phyloP scores from a whole-genome alignment of 1,284 basidiomycete genomes.

The Agaricales sp. region DNA sequence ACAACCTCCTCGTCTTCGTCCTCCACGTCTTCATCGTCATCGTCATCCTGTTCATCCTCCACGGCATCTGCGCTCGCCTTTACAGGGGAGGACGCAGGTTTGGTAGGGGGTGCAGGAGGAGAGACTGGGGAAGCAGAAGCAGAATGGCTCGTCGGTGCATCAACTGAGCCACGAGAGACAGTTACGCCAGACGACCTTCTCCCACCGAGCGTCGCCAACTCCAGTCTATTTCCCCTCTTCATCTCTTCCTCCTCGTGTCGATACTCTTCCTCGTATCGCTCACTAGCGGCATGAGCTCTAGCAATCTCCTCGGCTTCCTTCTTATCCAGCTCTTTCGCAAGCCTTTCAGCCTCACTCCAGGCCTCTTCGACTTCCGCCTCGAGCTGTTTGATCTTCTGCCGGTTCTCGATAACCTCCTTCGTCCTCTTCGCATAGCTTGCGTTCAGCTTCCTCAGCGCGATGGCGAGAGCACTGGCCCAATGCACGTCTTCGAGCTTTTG shows the following conservation, averaged over 20 bases:
- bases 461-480: slow-evolving; percentile 59
- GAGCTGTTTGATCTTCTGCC: slow-evolving; percentile 38
- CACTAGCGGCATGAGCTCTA: neutral
- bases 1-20: neutral
- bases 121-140: neutral
- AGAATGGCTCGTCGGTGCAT: neutral
- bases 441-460: slow-evolving; percentile 71
- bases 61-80: neutral
- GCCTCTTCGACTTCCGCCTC: slow-evolving; percentile 71
- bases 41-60: neutral
- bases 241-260: neutral
- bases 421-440: slow-evolving; percentile 57
- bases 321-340: slow-evolving; percentile 61
- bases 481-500: slow-evolving; percentile 50
- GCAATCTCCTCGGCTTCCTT: slow-evolving; percentile 24
- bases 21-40: neutral
- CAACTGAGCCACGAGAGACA: neutral
- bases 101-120: neutral
- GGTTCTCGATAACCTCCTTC: slow-evolving; percentile 38
- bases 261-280: neutral
- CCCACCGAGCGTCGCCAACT: neutral
- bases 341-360: slow-evolving; percentile 63
- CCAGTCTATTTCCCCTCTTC: neutral
- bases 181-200: neutral
- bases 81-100: no score